Conservation (phyloP, 768 basidiomycete genomes). For the Gloeophyllum trabeum region DNA sequence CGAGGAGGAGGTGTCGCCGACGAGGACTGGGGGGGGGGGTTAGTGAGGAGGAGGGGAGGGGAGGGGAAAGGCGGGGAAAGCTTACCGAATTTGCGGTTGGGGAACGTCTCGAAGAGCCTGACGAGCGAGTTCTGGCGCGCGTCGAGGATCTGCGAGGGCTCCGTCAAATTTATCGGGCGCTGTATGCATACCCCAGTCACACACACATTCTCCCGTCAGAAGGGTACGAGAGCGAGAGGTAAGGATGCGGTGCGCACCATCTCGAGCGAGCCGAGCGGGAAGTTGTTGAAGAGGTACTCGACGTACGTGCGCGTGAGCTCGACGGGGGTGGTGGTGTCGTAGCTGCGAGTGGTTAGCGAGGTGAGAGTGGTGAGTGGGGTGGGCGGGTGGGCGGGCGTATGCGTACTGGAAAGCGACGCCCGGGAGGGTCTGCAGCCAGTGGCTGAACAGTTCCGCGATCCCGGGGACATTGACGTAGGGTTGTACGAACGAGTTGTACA, state of each 20-base stretch:
- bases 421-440: conserved; percentile 15
- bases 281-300: conserved; percentile 18
- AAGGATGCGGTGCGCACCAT: too few species aligned
- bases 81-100: conserved; percentile 20
- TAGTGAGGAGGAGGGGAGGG: neutral
- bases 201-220: too few species aligned
- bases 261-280: conserved; percentile 20
- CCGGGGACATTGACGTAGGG: conserved; percentile 17
- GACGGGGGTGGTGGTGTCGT: conserved; percentile 22
- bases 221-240: too few species aligned
- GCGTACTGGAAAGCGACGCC: conserved; percentile 21
- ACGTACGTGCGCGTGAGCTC: conserved; percentile 21
- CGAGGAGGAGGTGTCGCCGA: conserved; percentile 13
- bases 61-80: neutral
- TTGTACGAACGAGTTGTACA: conserved; percentile 19
- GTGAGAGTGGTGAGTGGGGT: too few species aligned
- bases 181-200: too few species aligned
- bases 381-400: too few species aligned
- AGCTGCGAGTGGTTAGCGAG: too few species aligned
- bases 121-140: conserved; percentile 17
- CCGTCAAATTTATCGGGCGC: conserved; percentile 20
- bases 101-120: conserved; percentile 20
- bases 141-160: conserved; percentile 15
- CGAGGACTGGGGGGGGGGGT: too few species aligned
- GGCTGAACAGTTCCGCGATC: conserved; percentile 17